Evolutionary conservation across 2,329 filamentous ascomycete genomes (phyloP).

Genomic region (Scleromitrula shiraiana): DNA sequence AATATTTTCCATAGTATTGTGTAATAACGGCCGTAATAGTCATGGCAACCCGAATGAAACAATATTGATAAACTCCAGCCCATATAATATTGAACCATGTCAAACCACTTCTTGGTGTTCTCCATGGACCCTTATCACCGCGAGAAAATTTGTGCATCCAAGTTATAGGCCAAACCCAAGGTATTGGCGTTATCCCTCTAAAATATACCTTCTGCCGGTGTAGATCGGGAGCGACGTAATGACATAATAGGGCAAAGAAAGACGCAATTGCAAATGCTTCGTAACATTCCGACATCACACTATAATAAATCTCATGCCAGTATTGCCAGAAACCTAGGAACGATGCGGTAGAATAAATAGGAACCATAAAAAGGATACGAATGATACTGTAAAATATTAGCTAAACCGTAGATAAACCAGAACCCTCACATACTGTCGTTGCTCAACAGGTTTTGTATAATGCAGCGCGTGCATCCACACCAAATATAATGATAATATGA

Average conservation of each 20-base stretch:
- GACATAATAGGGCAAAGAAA: constrained; percentile 76
- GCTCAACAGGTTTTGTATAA: constrained; percentile 53
- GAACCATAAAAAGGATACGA: constrained; percentile 82
- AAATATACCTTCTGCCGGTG: constrained; percentile 81
- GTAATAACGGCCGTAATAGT: constrained; percentile 70
- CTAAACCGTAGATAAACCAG: not conserved
- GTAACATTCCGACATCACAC: constrained; percentile 76
- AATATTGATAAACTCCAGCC: constrained; percentile 80
- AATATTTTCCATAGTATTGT: constrained; percentile 63
- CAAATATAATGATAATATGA: constrained; percentile 46
- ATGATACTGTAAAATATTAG: constrained; percentile 53
- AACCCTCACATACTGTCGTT: constrained; percentile 41
- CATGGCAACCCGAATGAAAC: constrained; percentile 71
- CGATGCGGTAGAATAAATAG: constrained; percentile 67
- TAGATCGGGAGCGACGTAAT: constrained; percentile 69
- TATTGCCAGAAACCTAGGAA: constrained; percentile 70
- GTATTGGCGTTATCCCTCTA: constrained; percentile 55
- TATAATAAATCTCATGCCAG: constrained; percentile 70
- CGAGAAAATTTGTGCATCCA: constrained; percentile 66
- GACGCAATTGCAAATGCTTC: constrained; percentile 83
- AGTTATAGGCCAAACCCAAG: constrained; percentile 66
- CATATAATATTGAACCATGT: constrained; percentile 89
- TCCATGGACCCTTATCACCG: constrained; percentile 59
- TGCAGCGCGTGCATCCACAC: constrained; percentile 51
- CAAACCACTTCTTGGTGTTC: constrained; percentile 70